Evolutionary conservation across 257 asterid species (phyloP).

Genomic region (Solanum chilense): DNA sequence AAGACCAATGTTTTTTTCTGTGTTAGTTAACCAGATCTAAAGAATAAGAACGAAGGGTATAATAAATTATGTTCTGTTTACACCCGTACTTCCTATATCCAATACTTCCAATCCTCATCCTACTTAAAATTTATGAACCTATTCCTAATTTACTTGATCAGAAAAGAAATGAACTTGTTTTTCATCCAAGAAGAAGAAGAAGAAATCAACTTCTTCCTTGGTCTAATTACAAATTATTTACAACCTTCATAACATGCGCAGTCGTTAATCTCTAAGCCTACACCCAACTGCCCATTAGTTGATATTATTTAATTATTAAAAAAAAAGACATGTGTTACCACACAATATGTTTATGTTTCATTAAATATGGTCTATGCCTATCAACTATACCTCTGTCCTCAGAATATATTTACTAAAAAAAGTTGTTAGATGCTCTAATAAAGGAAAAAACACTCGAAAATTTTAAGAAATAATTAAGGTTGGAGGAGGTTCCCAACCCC

Average conservation of each 20-base stretch:
- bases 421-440: background rate
- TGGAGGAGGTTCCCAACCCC: background rate
- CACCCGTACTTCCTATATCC: background rate
- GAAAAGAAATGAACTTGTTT: background rate
- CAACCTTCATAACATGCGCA: background rate
- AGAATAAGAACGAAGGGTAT: background rate
- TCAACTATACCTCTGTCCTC: background rate
- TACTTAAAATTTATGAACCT: background rate
- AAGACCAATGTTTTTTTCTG: background rate
- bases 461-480: background rate
- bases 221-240: background rate
- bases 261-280: background rate
- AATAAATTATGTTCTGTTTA: background rate
- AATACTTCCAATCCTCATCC: background rate
- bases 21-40: background rate
- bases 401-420: background rate
- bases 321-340: background rate
- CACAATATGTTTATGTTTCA: background rate
- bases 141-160: background rate
- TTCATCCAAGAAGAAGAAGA: background rate
- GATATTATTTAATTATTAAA: background rate
- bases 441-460: background rate
- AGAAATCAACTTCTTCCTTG: background rate
- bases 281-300: background rate
- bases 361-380: background rate